Percentiles rank a stretch among this genome's conserved stretches.
These are phyloP conservation scores for Diaporthe amygdali DNA, from an alignment of 2,329 filamentous ascomycete genomes.

Conservation along the genomic window DNA sequence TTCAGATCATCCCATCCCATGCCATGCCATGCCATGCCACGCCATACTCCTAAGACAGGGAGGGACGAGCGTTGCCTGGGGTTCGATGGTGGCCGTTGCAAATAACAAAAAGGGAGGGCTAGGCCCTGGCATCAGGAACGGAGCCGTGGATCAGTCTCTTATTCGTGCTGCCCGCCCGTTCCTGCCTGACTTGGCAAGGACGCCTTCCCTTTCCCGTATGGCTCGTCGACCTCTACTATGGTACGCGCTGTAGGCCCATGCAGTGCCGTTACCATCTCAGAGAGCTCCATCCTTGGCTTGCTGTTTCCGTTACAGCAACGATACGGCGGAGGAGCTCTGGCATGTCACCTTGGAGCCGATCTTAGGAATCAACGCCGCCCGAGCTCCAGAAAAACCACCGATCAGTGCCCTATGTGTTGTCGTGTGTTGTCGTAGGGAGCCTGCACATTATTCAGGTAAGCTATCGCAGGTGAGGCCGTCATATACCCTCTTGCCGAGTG, in stretches of 20 bases:
- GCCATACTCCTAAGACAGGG: no score
- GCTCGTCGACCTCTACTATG: neutral
- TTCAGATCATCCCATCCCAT: no score
- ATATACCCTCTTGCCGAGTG: no score
- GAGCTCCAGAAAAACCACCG: neutral
- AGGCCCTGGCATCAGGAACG: conserved; percentile 3
- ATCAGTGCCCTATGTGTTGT: neutral
- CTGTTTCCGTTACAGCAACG: neutral
- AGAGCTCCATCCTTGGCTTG: neutral
- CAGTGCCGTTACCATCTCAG: neutral
- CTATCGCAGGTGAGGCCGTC: neutral
- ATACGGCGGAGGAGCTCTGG: neutral
- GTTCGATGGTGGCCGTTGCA: neutral
- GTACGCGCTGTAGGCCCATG: neutral
- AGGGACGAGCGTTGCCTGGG: neutral
- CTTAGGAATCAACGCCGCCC: neutral
- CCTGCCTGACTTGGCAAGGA: neutral
- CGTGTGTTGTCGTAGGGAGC: no score
- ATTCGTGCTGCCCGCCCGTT: conserved; percentile 14
- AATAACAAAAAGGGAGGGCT: neutral
- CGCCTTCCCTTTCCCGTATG: neutral
- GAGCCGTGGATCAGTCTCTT: conserved; percentile 8
- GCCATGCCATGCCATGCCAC: neutral
- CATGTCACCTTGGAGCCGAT: neutral
- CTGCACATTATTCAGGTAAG: neutral